phyloP scores from a whole-genome alignment of 192 early-diverging fungal species.

The Gaertneriomyces semiglobifer region DNA sequence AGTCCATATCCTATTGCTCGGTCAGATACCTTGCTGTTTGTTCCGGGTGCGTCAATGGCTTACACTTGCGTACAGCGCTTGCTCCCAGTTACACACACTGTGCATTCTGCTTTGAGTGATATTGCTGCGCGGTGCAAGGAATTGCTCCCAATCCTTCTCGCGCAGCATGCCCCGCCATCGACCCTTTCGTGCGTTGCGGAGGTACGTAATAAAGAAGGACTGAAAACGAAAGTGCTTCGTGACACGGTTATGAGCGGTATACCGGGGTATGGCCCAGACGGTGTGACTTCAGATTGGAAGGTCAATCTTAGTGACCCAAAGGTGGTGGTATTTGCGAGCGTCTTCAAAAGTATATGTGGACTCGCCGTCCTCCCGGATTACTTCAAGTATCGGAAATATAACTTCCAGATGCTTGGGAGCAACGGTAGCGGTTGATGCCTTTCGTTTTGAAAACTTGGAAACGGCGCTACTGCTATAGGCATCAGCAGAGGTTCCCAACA shows the following conservation, averaged over 20 bases:
- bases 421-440: too few relatives aligned
- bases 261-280: background rate
- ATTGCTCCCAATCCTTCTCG: slow-evolving; percentile 1
- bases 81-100: slow-evolving; percentile 1
- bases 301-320: slow-evolving; percentile 41
- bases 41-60: background rate
- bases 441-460: too few relatives aligned
- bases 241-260: slow-evolving; percentile 12
- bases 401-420: slow-evolving; percentile 28
- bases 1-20: background rate
- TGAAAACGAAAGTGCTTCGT: slow-evolving; percentile 16
- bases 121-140: background rate
- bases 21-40: background rate
- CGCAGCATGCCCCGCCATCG: slow-evolving; percentile 4
- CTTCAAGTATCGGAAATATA: slow-evolving; percentile 45
- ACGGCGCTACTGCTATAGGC: too few relatives aligned
- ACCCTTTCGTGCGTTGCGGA: slow-evolving; percentile 44
- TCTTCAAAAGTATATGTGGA: slow-evolving; percentile 52
- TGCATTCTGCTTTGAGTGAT: slow-evolving; percentile 1
- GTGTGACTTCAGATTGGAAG: slow-evolving; percentile 11
- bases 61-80: slow-evolving; percentile 3
- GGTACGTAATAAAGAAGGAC: slow-evolving; percentile 36
- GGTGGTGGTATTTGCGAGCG: slow-evolving; percentile 39
- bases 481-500: too few relatives aligned
- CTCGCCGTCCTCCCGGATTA: slow-evolving; percentile 40